Evolutionary conservation across 148 eudicot species (phyloP), one percentile per base, ranked within the genome.

Genomic region (Linanthus parryae): DNA sequence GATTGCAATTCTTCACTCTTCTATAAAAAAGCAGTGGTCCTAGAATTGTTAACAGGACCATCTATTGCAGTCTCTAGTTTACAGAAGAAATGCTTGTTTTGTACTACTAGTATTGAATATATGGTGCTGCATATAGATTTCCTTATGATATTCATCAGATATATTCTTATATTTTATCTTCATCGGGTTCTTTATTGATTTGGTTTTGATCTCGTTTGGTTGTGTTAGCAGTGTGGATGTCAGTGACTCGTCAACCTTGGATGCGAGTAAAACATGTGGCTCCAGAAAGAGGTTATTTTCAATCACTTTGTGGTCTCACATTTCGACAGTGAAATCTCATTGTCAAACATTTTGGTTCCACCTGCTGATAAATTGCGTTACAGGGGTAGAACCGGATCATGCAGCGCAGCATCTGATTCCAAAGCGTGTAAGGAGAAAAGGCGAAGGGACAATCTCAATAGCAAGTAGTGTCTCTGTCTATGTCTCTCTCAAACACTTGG

Each of bases 341-440:
- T 28, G 3, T 13, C 2, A 21, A 3, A 22, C 12, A 26, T 25
- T n/a, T 17, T 52, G 30, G 30, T 44, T 24, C 42, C 26, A 23
- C 12, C 15, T 34, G 2, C 9, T 8, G 20, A 20, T 2, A 22
- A 43, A 31, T 54, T 26, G 19, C 50, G 17, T 37, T 47, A 33
- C 6, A 83, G 90, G 72, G 67, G 28, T 7, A 61, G 77, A 30
- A 48, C 73, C 27, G 75, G 61, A 27, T 46, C 74, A 34, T 66
- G 68, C 20, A 42, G 65, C 57, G n/a, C n/a, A n/a, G 58, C 31
- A 54, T 45, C 57, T 14, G 50, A 52, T 22, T 51, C 65, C 27
- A 61, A 75, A 67, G 88, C 84, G 9, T 72, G 74, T 33, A 80
- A 73, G 70, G 88, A 81, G 69, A 81, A 81, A 60, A 39, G 68